These are phyloP conservation scores for Piper longum DNA, from an alignment of 164 flowering plant genomes.

Conservation along the genomic window DNA sequence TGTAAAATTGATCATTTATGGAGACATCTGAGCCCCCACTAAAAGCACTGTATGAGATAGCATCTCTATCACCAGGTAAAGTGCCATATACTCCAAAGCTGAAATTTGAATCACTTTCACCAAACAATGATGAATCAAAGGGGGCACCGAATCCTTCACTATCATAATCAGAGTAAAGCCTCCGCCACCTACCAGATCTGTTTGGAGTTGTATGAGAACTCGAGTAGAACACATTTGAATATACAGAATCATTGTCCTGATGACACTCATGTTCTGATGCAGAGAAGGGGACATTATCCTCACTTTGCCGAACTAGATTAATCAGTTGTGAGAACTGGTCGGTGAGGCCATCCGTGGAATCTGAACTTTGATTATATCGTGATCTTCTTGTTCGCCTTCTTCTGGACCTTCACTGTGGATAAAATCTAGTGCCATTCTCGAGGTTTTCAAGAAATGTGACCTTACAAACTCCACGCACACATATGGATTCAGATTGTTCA, in stretches of 20 bases:
- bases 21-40: slow-evolving; percentile 72
- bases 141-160: slow-evolving; percentile 45
- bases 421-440: slow-evolving; percentile 19
- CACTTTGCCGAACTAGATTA: slow-evolving; percentile 39
- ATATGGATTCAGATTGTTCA: slow-evolving; percentile 22
- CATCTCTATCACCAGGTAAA: slow-evolving; percentile 49
- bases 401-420: slow-evolving; percentile 20
- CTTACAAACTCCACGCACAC: slow-evolving; percentile 64
- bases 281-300: slow-evolving; percentile 10
- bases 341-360: slow-evolving; percentile 51
- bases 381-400: slow-evolving; percentile 30
- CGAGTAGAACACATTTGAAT: slow-evolving; percentile 18
- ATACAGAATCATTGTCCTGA: slow-evolving; percentile 16
- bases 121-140: slow-evolving; percentile 54
- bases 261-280: slow-evolving; percentile 23
- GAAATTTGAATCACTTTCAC: slow-evolving; percentile 60
- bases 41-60: slow-evolving; percentile 47
- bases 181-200: slow-evolving; percentile 64
- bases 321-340: slow-evolving; percentile 48
- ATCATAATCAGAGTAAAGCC: slow-evolving; percentile 56
- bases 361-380: slow-evolving; percentile 44
- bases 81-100: slow-evolving; percentile 42
- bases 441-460: slow-evolving; percentile 44
- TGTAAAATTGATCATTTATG: slow-evolving; percentile 36
- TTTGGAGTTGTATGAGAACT: slow-evolving; percentile 53